Conservation (phyloP, 2,329 filamentous ascomycete genomes). For the Pseudocercospora pini-densiflorae region DNA sequence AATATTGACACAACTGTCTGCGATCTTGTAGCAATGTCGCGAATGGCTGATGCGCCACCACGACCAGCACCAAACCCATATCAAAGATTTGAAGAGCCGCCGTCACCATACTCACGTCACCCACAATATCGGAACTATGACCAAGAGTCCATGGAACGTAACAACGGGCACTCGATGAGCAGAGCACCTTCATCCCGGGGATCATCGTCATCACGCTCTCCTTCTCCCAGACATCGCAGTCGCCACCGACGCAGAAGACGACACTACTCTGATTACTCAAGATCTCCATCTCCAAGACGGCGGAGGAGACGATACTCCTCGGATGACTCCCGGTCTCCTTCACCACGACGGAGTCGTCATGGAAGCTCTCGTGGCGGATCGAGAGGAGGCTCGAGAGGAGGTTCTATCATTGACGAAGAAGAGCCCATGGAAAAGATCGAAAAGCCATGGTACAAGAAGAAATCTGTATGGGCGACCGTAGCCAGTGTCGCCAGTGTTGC, state of each 20-base stretch:
- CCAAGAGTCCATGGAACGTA: conserved; percentile 3
- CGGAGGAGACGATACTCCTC: conserved; percentile 10
- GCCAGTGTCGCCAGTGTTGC: conserved; percentile 27
- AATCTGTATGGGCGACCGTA: conserved; percentile 29
- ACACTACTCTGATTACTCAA: not conserved
- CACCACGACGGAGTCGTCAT: conserved; percentile 12
- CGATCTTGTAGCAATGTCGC: not conserved
- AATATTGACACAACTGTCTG: not conserved
- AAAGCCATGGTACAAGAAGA: conserved; percentile 32
- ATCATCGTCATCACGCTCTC: conserved; percentile 2
- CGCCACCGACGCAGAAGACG: conserved; percentile 3
- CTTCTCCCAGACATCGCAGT: not conserved
- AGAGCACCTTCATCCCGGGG: not conserved
- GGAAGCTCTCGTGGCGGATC: conserved; percentile 2
- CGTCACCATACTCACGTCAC: conserved; percentile 2
- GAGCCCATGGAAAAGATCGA: conserved; percentile 13
- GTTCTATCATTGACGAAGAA: conserved; percentile 2
- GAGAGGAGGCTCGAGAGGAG: not conserved
- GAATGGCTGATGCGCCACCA: conserved; percentile 9
- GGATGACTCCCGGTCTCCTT: conserved; percentile 18
- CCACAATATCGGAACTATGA: conserved; percentile 3
- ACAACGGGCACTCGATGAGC: conserved; percentile 5
- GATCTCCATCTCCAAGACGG: conserved; percentile 3
- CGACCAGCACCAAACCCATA: not conserved
- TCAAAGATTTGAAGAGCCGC: not conserved